Evolutionary conservation across 495 filamentous ascomycete genomes (phyloP).

Genomic region (Corynascus novoguineensis): DNA sequence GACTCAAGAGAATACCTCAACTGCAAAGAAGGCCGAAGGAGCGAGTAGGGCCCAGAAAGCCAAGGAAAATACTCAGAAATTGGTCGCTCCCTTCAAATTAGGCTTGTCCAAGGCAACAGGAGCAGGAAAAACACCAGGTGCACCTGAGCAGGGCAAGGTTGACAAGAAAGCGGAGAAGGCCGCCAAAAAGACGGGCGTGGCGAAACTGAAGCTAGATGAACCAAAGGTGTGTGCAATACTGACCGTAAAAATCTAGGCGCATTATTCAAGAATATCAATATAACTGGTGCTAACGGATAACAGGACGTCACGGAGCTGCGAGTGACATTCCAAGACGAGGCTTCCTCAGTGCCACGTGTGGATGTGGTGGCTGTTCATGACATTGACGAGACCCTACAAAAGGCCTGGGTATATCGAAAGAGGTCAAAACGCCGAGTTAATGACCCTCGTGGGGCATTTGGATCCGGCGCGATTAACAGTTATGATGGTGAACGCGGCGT

Average conservation of each 20-base stretch:
- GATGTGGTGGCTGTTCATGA: constrained; percentile 17
- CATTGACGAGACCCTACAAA: constrained; percentile 14
- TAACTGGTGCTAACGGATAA: neutral
- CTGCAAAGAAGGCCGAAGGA: neutral
- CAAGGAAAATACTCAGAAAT: neutral
- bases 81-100: neutral
- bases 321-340: constrained; percentile 2
- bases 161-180: constrained; percentile 1
- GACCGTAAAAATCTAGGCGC: neutral
- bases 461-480: constrained; percentile 11
- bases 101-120: neutral
- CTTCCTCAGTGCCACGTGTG: constrained; percentile 10
- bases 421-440: constrained; percentile 3
- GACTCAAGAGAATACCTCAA: neutral
- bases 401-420: constrained; percentile 17
- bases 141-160: neutral
- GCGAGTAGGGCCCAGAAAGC: neutral
- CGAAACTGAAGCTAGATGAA: neutral
- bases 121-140: neutral
- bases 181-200: neutral
- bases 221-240: neutral
- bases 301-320: constrained; percentile 5
- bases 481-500: constrained; percentile 11
- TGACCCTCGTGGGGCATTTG: constrained; percentile 1
- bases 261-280: neutral